phyloP scores from a whole-genome alignment of 441 rosid genomes.

The Daphne laureola region DNA sequence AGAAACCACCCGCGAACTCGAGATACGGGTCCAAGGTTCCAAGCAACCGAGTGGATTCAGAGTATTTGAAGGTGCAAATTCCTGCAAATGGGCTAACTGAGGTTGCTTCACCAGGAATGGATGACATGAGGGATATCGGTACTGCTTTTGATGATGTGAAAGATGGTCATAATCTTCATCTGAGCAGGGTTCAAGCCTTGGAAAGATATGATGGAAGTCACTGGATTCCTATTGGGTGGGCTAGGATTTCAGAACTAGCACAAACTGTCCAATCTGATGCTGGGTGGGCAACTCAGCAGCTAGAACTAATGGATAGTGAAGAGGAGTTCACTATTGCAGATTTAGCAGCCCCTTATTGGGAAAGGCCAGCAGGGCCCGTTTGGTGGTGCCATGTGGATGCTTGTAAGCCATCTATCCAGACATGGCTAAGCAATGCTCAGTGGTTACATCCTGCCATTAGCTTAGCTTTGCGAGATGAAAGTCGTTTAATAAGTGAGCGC shows the following conservation, averaged over 20 bases:
- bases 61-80: conserved; percentile 18
- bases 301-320: conserved; percentile 47
- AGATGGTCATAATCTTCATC: conserved; percentile 25
- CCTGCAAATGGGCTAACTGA: conserved; percentile 25
- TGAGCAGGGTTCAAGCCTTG: conserved; percentile 21
- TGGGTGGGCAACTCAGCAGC: conserved; percentile 50
- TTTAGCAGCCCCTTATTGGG: conserved; percentile 96
- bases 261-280: conserved; percentile 61
- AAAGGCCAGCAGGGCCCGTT: conserved; percentile 69
- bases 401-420: conserved; percentile 43
- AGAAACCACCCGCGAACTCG: conserved; percentile 23
- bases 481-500: conserved; percentile 78
- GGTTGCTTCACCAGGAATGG: conserved; percentile 20
- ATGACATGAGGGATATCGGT: conserved; percentile 21
- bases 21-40: conserved; percentile 24
- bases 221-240: conserved; percentile 95
- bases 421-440: conserved; percentile 67
- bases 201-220: conserved; percentile 55
- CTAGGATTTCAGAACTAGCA: conserved; percentile 64
- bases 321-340: conserved; percentile 71
- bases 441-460: conserved; percentile 98
- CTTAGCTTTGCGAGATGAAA: conserved; percentile 82
- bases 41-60: conserved; percentile 18
- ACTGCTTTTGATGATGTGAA: conserved; percentile 30
- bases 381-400: conserved; percentile 97